Evolutionary conservation across 108 stramenopile genomes (phyloP).

Genomic region (Poteriospumella lacustris): DNA sequence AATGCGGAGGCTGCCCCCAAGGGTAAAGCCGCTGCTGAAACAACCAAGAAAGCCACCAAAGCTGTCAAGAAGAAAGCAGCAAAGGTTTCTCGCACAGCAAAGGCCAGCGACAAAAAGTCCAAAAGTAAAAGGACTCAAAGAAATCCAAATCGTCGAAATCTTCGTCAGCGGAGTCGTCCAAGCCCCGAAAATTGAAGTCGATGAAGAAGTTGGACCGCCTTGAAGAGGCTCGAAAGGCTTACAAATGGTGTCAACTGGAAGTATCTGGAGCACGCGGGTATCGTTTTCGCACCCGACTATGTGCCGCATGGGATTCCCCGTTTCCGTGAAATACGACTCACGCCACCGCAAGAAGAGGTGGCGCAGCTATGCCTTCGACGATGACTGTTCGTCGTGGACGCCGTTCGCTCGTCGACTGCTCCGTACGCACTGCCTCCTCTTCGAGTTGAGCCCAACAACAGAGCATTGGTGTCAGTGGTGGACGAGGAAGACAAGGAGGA

Average conservation of each 20-base stretch:
- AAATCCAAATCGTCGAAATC: slow-evolving; percentile 25
- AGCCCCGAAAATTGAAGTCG: neutral
- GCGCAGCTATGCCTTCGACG: slow-evolving; percentile 96
- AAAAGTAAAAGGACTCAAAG: neutral
- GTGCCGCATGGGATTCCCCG: slow-evolving; percentile 86
- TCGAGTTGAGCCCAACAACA: too few species aligned
- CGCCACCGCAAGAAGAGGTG: slow-evolving; percentile 84
- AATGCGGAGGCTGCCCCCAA: neutral
- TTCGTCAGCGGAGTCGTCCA: slow-evolving; percentile 37
- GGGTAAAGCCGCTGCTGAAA: neutral
- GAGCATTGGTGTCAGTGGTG: too few species aligned
- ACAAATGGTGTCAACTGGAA: slow-evolving; percentile 76
- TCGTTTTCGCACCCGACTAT: slow-evolving; percentile 84
- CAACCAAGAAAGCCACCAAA: neutral
- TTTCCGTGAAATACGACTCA: slow-evolving; percentile 80
- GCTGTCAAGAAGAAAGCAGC: slow-evolving; percentile 27
- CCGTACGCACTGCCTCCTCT: too few species aligned
- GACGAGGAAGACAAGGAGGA: too few species aligned
- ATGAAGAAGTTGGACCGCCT: neutral
- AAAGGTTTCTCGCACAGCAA: neutral
- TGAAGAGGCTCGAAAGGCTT: slow-evolving; percentile 38
- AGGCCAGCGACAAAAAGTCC: neutral
- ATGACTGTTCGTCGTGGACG: too few species aligned
- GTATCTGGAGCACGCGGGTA: slow-evolving; percentile 90
- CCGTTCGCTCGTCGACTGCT: too few species aligned